Conservation (phyloP, 176 grass and related monocot species). For the Cenchrus americanus region DNA sequence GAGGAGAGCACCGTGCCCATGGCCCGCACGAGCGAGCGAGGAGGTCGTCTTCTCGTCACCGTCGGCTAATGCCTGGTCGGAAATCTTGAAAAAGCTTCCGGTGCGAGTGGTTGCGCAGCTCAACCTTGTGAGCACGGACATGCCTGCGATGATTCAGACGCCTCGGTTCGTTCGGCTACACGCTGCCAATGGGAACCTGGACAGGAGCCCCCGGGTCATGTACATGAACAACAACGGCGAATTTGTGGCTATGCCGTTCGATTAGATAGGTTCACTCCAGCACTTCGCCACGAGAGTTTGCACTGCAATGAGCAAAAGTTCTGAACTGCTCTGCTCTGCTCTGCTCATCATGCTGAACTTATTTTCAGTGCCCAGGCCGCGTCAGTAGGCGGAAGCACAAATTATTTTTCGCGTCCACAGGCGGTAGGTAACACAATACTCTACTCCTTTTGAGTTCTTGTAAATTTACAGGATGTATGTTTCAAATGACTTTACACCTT, state of each 20-base stretch:
- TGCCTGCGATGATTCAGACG: not conserved
- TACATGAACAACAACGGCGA: not conserved
- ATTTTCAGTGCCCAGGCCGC: too few relatives aligned
- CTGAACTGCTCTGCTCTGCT: too few relatives aligned
- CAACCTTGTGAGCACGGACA: conserved; percentile 15
- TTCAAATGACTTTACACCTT: conserved; percentile 38
- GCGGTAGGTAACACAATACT: too few relatives aligned
- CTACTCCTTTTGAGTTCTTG: too few relatives aligned
- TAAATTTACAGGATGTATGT: not conserved
- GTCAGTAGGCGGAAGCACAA: too few relatives aligned
- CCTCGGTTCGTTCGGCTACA: not conserved
- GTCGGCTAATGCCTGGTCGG: not conserved
- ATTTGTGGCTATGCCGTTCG: not conserved
- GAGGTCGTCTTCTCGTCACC: conserved; percentile 19
- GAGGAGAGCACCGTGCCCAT: conserved; percentile 16
- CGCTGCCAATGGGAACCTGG: not conserved
- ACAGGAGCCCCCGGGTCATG: not conserved
- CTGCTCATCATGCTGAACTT: too few relatives aligned
- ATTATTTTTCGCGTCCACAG: too few relatives aligned
- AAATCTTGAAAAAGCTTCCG: conserved; percentile 12
- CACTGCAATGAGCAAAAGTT: too few relatives aligned
- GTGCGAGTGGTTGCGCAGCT: not conserved
- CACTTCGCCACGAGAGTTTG: too few relatives aligned
- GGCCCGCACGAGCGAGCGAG: not conserved
- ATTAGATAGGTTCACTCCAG: too few relatives aligned